Evolutionary conservation across 441 rosid genomes (phyloP).

Genomic region (Dalechampia spathulata): DNA sequence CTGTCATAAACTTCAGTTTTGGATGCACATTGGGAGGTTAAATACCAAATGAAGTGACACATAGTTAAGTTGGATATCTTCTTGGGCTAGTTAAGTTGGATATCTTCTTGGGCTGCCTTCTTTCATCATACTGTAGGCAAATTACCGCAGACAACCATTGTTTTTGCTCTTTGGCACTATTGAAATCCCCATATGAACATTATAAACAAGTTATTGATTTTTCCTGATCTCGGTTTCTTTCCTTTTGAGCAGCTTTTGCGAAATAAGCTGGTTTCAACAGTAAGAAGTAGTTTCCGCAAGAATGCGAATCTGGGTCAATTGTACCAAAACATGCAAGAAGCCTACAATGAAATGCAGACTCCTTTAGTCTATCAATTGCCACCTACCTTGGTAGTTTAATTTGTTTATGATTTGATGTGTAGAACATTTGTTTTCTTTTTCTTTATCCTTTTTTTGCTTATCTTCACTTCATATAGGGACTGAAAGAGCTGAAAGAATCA

Average conservation of each 20-base stretch:
- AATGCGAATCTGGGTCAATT: conserved; percentile 57
- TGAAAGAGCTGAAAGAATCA: conserved; percentile 71
- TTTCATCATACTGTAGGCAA: background rate
- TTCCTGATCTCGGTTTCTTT: conserved; percentile 15
- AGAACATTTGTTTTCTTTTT: conserved; percentile 1
- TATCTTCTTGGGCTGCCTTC: background rate
- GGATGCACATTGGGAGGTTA: background rate
- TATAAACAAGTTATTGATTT: background rate
- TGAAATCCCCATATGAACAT: background rate
- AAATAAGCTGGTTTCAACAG: conserved; percentile 64
- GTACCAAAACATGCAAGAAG: conserved; percentile 62
- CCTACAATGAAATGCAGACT: conserved; percentile 63
- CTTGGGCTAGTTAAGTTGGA: too few species aligned
- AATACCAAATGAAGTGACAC: background rate
- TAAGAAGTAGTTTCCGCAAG: conserved; percentile 39
- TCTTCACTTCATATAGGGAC: conserved; percentile 39
- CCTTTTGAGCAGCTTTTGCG: conserved; percentile 48
- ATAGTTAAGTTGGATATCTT: too few species aligned
- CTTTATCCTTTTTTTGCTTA: conserved; percentile 6
- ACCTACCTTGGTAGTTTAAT: conserved; percentile 38
- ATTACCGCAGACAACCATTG: background rate
- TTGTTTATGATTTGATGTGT: conserved; percentile 10
- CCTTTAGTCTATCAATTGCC: conserved; percentile 61
- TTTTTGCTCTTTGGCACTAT: background rate
- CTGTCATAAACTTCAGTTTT: background rate